Conservation (phyloP, 1,284 basidiomycete species). For the Volvariella surrecta region DNA sequence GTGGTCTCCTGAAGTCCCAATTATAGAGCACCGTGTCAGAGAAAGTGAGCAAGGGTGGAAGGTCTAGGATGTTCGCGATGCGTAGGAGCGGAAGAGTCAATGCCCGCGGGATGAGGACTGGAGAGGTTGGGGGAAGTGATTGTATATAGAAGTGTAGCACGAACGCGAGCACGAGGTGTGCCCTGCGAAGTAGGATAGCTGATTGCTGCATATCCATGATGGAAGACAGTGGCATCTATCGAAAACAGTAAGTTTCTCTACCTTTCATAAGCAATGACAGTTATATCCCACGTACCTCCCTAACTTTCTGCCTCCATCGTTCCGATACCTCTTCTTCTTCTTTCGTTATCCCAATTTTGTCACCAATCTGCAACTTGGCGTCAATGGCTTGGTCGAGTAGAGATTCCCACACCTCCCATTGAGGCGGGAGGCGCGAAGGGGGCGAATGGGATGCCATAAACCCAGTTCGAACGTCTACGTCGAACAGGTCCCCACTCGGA, state of each 20-base stretch:
- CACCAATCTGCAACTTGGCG: constrained; percentile 51
- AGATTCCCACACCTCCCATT: constrained; percentile 72
- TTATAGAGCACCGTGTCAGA: constrained; percentile 95
- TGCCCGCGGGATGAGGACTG: constrained; percentile 59
- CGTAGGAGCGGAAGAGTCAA: constrained; percentile 75
- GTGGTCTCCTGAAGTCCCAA: constrained; percentile 46
- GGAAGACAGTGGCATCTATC: constrained; percentile 41
- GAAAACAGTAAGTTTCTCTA: background rate
- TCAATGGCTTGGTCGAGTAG: constrained; percentile 43
- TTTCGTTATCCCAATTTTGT: constrained; percentile 35
- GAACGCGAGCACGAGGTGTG: constrained; percentile 81
- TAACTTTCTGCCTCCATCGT: constrained; percentile 57
- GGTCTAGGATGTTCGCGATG: constrained; percentile 65
- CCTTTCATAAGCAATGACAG: constrained; percentile 3
- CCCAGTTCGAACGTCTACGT: constrained; percentile 84
- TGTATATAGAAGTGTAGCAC: constrained; percentile 89
- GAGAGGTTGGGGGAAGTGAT: constrained; percentile 43
- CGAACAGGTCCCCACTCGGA: constrained; percentile 78
- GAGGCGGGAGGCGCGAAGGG: constrained; percentile 46
- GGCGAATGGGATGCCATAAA: constrained; percentile 84
- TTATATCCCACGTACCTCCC: constrained; percentile 46
- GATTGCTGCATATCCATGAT: constrained; percentile 42
- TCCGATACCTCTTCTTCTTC: constrained; percentile 39
- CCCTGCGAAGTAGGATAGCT: constrained; percentile 66
- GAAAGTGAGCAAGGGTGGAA: constrained; percentile 90